These are phyloP conservation scores for Isoetes engelmannii DNA, from an alignment of 83 land plant species.

Conservation along the genomic window DNA sequence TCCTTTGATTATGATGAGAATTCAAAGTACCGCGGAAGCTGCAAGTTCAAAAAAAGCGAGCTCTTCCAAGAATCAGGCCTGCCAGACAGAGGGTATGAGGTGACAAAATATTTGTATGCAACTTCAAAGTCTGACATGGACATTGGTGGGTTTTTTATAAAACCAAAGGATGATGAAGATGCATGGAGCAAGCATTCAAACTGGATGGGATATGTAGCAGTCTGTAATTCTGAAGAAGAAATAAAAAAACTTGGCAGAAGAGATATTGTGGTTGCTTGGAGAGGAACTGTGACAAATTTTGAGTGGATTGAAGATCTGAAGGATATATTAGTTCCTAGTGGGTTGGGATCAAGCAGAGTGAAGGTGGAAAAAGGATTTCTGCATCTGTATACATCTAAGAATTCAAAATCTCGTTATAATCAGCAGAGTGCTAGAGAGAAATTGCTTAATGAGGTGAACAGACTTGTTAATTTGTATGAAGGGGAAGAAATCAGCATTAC, in stretches of 20 bases:
- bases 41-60: too few relatives aligned
- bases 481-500: slow-evolving; percentile 51
- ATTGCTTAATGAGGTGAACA: slow-evolving; percentile 30
- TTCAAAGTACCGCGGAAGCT: too few relatives aligned
- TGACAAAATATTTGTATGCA: slow-evolving; percentile 42
- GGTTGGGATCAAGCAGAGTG: slow-evolving; percentile 29
- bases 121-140: slow-evolving; percentile 24
- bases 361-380: slow-evolving; percentile 24
- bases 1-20: too few relatives aligned
- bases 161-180: slow-evolving; percentile 6
- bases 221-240: slow-evolving; percentile 28
- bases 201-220: slow-evolving; percentile 51
- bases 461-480: slow-evolving; percentile 34
- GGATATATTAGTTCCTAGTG: slow-evolving; percentile 28
- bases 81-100: slow-evolving; percentile 12
- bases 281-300: slow-evolving; percentile 34
- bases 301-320: slow-evolving; percentile 38
- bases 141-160: slow-evolving; percentile 20
- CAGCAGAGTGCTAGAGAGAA: slow-evolving; percentile 37
- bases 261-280: slow-evolving; percentile 43
- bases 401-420: slow-evolving; percentile 16
- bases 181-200: slow-evolving; percentile 28
- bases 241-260: slow-evolving; percentile 49
- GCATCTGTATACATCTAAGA: slow-evolving; percentile 23
- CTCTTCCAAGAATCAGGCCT: too few relatives aligned